These are phyloP conservation scores for Naganishia kalamii DNA, from an alignment of 768 basidiomycete genomes.

Conservation along the genomic window DNA sequence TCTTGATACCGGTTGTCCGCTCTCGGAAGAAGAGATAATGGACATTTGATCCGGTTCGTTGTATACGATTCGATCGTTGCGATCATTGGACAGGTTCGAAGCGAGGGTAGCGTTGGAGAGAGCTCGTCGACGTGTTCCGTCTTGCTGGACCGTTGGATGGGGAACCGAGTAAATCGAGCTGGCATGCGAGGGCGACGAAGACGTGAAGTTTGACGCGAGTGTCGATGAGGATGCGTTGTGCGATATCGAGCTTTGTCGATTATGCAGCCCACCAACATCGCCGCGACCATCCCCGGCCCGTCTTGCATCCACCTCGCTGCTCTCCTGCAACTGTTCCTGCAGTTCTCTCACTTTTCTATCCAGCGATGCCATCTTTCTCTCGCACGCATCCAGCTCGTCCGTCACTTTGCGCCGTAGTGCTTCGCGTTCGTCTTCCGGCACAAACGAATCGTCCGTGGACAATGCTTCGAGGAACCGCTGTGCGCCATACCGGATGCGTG, in stretches of 20 bases:
- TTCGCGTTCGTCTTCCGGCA: slow-evolving; percentile 16
- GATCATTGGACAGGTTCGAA: neutral
- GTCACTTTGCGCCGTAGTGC: slow-evolving; percentile 62
- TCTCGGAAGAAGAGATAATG: slow-evolving; percentile 3
- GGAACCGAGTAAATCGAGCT: neutral
- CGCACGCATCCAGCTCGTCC: slow-evolving; percentile 69
- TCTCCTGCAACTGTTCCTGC: slow-evolving; percentile 21
- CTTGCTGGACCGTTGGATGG: neutral
- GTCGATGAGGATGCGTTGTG: neutral
- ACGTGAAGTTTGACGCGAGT: neutral
- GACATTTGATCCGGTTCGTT: slow-evolving; percentile 11
- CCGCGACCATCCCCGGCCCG: slow-evolving; percentile 21
- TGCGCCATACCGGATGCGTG: slow-evolving; percentile 81
- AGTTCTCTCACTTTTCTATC: slow-evolving; percentile 55
- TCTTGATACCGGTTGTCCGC: neutral
- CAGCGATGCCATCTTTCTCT: slow-evolving; percentile 64
- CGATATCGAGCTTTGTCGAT: neutral
- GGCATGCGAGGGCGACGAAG: neutral
- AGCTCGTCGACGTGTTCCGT: neutral
- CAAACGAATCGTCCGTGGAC: slow-evolving; percentile 34
- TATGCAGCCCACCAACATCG: slow-evolving; percentile 21
- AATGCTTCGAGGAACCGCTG: slow-evolving; percentile 68
- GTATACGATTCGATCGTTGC: neutral
- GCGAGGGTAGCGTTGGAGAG: neutral
- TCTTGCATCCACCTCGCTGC: neutral